Evolutionary conservation across 2,329 filamentous ascomycete genomes (phyloP).

Genomic region (Geosmithia flava): DNA sequence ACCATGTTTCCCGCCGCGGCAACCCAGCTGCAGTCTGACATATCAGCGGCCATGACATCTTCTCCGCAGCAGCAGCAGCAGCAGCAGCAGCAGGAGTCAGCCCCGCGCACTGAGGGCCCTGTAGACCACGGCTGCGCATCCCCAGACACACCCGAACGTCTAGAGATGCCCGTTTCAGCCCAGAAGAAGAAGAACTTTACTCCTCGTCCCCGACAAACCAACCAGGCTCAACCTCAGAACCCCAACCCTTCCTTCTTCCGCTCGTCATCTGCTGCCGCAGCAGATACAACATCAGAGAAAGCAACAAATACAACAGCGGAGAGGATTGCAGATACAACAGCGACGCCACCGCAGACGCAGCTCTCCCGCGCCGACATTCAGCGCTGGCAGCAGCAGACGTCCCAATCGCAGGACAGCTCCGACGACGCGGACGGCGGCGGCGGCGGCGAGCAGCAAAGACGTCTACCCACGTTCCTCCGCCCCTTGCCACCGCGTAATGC

Average conservation of each 20-base stretch:
- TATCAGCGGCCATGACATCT: not conserved
- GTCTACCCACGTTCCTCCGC: conserved; percentile 24
- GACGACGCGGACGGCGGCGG: no score
- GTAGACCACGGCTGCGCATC: conserved; percentile 5
- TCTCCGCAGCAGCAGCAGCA: not conserved
- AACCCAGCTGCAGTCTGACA: not conserved
- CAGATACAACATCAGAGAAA: no score
- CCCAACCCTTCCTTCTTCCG: conserved; percentile 21
- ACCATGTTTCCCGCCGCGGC: conserved; percentile 23
- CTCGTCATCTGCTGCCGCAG: conserved; percentile 11
- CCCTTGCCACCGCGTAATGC: conserved; percentile 36
- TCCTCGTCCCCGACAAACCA: conserved; percentile 23
- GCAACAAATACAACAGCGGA: no score
- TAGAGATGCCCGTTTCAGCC: conserved; percentile 20
- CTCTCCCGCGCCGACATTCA: conserved; percentile 26
- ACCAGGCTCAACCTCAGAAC: conserved; percentile 2
- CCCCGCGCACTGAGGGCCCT: not conserved
- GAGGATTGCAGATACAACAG: no score
- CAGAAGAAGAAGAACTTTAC: conserved; percentile 36
- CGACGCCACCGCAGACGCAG: conserved; percentile 27
- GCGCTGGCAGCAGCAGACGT: conserved; percentile 27
- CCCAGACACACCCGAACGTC: conserved; percentile 18
- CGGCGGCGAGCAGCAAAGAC: conserved; percentile 21
- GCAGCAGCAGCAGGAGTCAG: not conserved
- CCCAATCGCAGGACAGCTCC: conserved; percentile 12